phyloP scores from a whole-genome alignment of 306 rosid genomes.

The Corylus americana region DNA sequence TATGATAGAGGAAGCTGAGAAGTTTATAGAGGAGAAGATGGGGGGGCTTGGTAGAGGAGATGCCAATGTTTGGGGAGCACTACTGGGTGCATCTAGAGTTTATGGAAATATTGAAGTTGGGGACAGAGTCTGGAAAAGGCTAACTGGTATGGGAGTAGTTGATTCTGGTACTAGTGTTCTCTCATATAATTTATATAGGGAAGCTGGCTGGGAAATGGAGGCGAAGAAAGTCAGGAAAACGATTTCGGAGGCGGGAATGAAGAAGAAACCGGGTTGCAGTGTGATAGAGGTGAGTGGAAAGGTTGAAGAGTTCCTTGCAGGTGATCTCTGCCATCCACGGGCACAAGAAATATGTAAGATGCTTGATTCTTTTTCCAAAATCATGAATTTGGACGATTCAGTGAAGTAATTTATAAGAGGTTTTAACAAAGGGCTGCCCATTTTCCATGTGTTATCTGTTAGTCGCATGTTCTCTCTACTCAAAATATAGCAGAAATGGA shows the following conservation, averaged over 20 bases:
- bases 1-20: slow-evolving; percentile 63
- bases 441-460: neutral
- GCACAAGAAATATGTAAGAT: slow-evolving; percentile 56
- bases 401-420: neutral
- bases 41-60: slow-evolving; percentile 58
- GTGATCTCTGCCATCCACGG: slow-evolving; percentile 69
- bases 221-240: slow-evolving; percentile 63
- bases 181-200: slow-evolving; percentile 66
- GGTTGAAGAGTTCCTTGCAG: slow-evolving; percentile 78
- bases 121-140: slow-evolving; percentile 65
- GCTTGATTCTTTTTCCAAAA: slow-evolving; percentile 49
- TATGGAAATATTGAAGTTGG: slow-evolving; percentile 61
- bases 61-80: slow-evolving; percentile 80
- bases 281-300: slow-evolving; percentile 67
- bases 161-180: slow-evolving; percentile 74
- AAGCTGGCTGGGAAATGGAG: slow-evolving; percentile 74
- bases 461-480: neutral
- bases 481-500: neutral
- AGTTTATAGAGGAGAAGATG: slow-evolving; percentile 74
- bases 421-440: neutral
- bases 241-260: slow-evolving; percentile 55
- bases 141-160: slow-evolving; percentile 49
- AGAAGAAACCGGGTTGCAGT: slow-evolving; percentile 81
- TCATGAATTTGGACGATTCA: slow-evolving; percentile 11
- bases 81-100: slow-evolving; percentile 72